Evolutionary conservation across 2,329 filamentous ascomycete species (phyloP).

Genomic region (Phyllachora maydis): DNA sequence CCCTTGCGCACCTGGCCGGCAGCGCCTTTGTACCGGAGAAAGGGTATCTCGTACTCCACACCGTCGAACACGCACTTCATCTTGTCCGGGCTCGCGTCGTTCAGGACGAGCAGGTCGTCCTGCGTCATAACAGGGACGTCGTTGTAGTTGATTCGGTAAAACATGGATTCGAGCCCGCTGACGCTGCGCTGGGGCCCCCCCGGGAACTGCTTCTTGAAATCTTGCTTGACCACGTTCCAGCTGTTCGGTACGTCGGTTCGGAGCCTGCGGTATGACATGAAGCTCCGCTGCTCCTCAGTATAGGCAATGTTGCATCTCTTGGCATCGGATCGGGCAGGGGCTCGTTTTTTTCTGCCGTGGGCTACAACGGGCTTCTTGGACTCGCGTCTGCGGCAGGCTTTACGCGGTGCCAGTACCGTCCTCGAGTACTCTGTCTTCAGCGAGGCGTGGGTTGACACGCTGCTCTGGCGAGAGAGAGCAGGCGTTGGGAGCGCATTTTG

Average conservation of each 20-base stretch:
- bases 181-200: conserved; percentile 3
- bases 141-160: conserved; percentile 7
- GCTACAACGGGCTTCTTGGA: too few species aligned
- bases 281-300: conserved; percentile 5
- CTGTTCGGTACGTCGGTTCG: conserved; percentile 3
- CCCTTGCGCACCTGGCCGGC: conserved; percentile 1
- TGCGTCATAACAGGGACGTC: conserved; percentile 2
- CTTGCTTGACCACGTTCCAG: conserved; percentile 4
- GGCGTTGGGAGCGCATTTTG: background rate
- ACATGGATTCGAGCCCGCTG: conserved; percentile 5
- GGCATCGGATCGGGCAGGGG: background rate
- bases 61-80: background rate
- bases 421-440: background rate
- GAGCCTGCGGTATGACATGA: conserved; percentile 7
- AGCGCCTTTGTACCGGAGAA: background rate
- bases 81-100: background rate
- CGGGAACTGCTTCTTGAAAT: conserved; percentile 3
- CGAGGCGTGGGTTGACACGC: background rate
- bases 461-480: background rate
- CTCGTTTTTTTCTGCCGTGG: too few species aligned
- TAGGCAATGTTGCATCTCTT: conserved; percentile 5
- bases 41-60: too few species aligned
- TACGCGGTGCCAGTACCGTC: conserved; percentile 1
- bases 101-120: conserved; percentile 4
- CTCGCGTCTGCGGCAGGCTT: background rate